Evolutionary conservation across 2,329 filamentous ascomycete genomes (phyloP).

Genomic region (Aureobasidium melanogenum): DNA sequence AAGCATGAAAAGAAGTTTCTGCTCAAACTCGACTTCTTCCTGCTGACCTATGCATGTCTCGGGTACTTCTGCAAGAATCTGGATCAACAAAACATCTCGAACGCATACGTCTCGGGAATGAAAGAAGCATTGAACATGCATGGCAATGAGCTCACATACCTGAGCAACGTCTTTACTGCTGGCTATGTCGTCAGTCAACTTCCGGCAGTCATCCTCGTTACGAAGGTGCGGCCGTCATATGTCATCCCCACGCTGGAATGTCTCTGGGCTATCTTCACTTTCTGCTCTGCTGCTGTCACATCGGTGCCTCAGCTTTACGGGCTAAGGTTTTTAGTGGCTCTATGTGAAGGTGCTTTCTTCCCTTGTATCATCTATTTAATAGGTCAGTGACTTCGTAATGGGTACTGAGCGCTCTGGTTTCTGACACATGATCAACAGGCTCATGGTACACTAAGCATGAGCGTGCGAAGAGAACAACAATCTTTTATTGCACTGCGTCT

Average conservation of each 20-base stretch:
- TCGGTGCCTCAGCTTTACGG: slow-evolving; percentile 28
- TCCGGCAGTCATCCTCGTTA: slow-evolving; percentile 45
- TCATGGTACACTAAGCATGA: slow-evolving; percentile 16
- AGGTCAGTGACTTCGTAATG: background rate
- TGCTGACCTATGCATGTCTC: slow-evolving; percentile 49
- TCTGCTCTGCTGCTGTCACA: slow-evolving; percentile 44
- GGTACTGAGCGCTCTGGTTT: background rate
- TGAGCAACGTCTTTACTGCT: slow-evolving; percentile 45
- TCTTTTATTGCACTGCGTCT: slow-evolving; percentile 45
- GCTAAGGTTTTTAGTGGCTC: slow-evolving; percentile 14
- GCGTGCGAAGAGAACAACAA: slow-evolving; percentile 36
- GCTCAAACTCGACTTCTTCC: slow-evolving; percentile 46
- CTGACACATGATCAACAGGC: background rate
- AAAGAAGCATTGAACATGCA: slow-evolving; percentile 44
- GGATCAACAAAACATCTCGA: slow-evolving; percentile 48
- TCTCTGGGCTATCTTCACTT: slow-evolving; percentile 49
- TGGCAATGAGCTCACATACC: slow-evolving; percentile 47
- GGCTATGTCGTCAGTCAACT: slow-evolving; percentile 45
- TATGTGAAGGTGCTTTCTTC: slow-evolving; percentile 17
- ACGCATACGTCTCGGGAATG: slow-evolving; percentile 47
- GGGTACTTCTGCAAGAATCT: slow-evolving; percentile 51
- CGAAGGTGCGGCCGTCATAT: slow-evolving; percentile 37
- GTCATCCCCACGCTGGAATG: slow-evolving; percentile 45
- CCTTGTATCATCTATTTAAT: slow-evolving; percentile 14
- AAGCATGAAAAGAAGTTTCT: slow-evolving; percentile 33